Evolutionary conservation across 176 grass and related monocot genomes (phyloP).

Genomic region (Raddia guianensis): DNA sequence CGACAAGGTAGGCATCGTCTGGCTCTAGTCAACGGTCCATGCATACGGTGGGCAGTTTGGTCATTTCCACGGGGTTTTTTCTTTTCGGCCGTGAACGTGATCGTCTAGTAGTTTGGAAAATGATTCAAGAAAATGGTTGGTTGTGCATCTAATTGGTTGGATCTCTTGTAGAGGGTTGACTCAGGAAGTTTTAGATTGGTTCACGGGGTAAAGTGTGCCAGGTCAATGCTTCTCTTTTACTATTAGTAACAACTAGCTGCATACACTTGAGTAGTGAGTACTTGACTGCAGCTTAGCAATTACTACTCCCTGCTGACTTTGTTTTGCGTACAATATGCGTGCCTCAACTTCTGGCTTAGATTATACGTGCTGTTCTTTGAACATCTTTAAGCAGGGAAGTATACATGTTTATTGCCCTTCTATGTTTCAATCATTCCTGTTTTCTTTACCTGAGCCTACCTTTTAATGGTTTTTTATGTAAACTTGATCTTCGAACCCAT

Average conservation of each 20-base stretch:
- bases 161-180: conserved; percentile 28
- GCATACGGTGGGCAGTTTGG: neutral
- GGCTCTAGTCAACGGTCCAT: neutral
- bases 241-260: neutral
- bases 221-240: neutral
- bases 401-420: neutral
- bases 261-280: neutral
- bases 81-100: neutral
- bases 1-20: neutral
- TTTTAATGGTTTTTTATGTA: too few relatives aligned
- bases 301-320: neutral
- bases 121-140: neutral
- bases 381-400: too few relatives aligned
- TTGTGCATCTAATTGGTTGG: conserved; percentile 1
- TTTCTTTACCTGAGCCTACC: too few relatives aligned
- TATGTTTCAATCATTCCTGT: too few relatives aligned
- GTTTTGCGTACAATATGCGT: neutral
- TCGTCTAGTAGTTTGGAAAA: neutral
- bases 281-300: neutral
- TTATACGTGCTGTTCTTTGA: too few relatives aligned
- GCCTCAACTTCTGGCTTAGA: neutral
- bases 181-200: neutral
- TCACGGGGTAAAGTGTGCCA: neutral
- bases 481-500: too few relatives aligned
- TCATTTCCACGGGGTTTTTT: neutral